Base-by-base conservation (phyloP, 495 filamentous ascomycete species). In the Cryomyces minteri region DNA sequence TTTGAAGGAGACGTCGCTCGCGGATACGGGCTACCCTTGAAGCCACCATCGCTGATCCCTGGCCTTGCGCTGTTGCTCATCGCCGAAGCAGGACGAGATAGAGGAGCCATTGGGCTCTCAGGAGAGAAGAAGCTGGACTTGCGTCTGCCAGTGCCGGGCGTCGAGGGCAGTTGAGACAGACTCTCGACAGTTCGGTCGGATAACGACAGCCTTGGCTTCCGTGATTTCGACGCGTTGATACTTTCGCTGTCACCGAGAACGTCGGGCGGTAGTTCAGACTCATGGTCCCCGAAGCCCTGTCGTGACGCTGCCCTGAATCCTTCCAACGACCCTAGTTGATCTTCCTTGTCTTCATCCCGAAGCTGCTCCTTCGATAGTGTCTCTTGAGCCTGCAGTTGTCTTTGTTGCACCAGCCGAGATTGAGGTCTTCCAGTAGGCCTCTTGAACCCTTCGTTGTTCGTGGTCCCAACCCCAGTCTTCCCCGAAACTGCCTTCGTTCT, bases 171-270 rank as follows among this genome's bases (percentile, higher is more conserved):
- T 40, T 69, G 66, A 31, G 79, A 66, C 9, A 84, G 58, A 0
- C 76, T 80, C 49, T 81, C 77, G 32, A 80, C 73, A 8, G 80
- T 80, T 37, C 80, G 64, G 42, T 84, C 80, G 10, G 76, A 79
- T 25, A 84, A 59, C 1, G 79, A 83, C 25, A 74, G 72, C 25
- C 62, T 34, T 9, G 54, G 48, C 43, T 59, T 57, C 47, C 52
- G 45, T 11, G 56, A 30, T 32, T 49, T 43, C 48, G 47, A 41
- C 10, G 50, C 47, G 9, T 28, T 18, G 51, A 34, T 52, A 43
- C 18, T 2, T 39, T 49, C 49, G 31, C 51, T 53, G n/a, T 38
- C 9, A 6, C 31, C 8, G 39, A 2, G 14, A 7, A 33, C 32
- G 4, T 62, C 55, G 14, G 40, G 14, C 4, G 52, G 44, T 9